Evolutionary conservation across 495 filamentous ascomycete genomes (phyloP).

Genomic region (Usnea hakonensis): DNA sequence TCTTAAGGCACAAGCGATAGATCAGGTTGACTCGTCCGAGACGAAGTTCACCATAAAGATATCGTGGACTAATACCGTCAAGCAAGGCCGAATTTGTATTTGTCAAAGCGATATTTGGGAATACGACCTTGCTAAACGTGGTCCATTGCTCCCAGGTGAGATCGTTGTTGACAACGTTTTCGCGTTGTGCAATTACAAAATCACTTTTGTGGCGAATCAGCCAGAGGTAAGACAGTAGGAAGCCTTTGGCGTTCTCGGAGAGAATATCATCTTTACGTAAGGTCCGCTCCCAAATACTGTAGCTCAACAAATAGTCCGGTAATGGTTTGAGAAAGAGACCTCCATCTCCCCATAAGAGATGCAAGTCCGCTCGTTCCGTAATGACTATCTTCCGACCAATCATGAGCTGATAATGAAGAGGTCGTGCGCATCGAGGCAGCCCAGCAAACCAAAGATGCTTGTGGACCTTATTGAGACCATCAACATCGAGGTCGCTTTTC

Average conservation of each 20-base stretch:
- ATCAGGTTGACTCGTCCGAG: conserved; percentile 34
- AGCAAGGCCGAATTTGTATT: neutral
- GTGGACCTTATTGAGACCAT: conserved; percentile 30
- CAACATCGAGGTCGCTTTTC: conserved; percentile 2
- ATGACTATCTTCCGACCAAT: conserved; percentile 35
- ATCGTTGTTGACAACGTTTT: neutral
- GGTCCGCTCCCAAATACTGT: conserved; percentile 5
- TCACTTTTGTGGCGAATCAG: conserved; percentile 13
- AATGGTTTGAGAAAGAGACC: conserved; percentile 16
- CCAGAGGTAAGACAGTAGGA: conserved; percentile 16
- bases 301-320: conserved; percentile 9
- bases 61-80: conserved; percentile 27
- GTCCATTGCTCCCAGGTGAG: conserved; percentile 8
- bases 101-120: conserved; percentile 10
- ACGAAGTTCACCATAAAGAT: conserved; percentile 38
- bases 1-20: conserved; percentile 15
- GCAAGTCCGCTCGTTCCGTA: conserved; percentile 36
- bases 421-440: conserved; percentile 37
- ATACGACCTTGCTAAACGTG: neutral
- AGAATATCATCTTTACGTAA: neutral
- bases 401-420: conserved; percentile 41
- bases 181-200: conserved; percentile 6
- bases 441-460: conserved; percentile 44
- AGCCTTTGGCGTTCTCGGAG: conserved; percentile 9
- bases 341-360: conserved; percentile 12